phyloP scores from a whole-genome alignment of 805 yeast genomes.

The Grigorovia humatica region DNA sequence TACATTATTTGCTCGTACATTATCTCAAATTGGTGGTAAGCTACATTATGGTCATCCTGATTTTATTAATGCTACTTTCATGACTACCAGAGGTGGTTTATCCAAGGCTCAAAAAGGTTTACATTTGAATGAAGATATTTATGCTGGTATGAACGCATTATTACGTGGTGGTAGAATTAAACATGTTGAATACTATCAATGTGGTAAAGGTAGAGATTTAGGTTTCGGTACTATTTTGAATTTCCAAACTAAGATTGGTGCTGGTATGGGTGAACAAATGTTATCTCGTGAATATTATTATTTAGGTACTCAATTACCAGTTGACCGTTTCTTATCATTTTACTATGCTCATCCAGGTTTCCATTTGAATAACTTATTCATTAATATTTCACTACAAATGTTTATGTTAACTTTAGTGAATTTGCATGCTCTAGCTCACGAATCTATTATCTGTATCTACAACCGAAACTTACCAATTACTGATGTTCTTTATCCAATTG shows the following conservation, averaged over 20 bases:
- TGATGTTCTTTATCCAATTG: constrained; percentile 53
- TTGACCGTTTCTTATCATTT: constrained; percentile 73
- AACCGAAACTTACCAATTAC: constrained; percentile 56
- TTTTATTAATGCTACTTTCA: constrained; percentile 61
- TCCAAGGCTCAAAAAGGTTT: constrained; percentile 81
- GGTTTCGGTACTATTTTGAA: constrained; percentile 81
- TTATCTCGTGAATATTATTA: constrained; percentile 75
- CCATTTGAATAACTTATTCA: constrained; percentile 72
- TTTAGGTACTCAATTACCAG: constrained; percentile 68
- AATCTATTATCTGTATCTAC: constrained; percentile 57
- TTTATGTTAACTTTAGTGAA: constrained; percentile 63
- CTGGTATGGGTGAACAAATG: constrained; percentile 91
- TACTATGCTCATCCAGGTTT: constrained; percentile 84
- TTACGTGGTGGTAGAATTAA: constrained; percentile 81
- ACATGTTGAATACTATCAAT: constrained; percentile 79
- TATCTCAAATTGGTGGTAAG: constrained; percentile 78
- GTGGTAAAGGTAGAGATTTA: constrained; percentile 86
- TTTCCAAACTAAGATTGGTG: constrained; percentile 82
- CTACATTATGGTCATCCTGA: constrained; percentile 87
- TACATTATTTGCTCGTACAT: constrained; percentile 72
- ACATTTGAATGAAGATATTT: constrained; percentile 79
- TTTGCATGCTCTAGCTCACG: constrained; percentile 64
- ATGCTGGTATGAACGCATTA: constrained; percentile 78
- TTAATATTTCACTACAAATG: constrained; percentile 62
- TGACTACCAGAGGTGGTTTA: constrained; percentile 83